Percentiles rank a stretch among this genome's conserved stretches.
These are phyloP conservation scores for Magnaporthiopsis rhizophila DNA, from an alignment of 2,329 filamentous ascomycete genomes.

Conservation along the genomic window DNA sequence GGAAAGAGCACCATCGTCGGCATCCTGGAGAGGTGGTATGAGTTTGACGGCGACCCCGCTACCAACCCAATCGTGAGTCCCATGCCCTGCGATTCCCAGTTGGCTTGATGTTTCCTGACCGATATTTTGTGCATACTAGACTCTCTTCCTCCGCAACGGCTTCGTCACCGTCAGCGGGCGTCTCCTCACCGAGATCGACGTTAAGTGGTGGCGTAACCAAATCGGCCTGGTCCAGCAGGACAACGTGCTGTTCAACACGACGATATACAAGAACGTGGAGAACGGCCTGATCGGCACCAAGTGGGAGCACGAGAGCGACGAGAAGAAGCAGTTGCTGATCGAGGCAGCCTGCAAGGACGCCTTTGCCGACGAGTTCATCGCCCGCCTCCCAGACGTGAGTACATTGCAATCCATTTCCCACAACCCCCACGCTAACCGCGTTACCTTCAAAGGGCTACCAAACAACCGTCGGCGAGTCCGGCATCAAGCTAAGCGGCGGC, in stretches of 20 bases:
- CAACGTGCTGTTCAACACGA: conserved; percentile 34
- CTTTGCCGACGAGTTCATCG: conserved; percentile 63
- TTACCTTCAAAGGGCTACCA: conserved; percentile 33
- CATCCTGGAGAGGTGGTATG: conserved; percentile 64
- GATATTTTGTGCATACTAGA: conserved; percentile 9
- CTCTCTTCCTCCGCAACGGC: conserved; percentile 18
- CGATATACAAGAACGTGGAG: conserved; percentile 46
- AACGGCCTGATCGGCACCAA: conserved; percentile 38
- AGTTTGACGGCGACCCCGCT: conserved; percentile 37
- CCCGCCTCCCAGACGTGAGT: conserved; percentile 49
- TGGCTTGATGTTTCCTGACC: not conserved
- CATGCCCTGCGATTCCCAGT: not conserved
- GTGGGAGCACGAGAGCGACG: conserved; percentile 27
- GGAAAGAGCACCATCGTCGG: conserved; percentile 76
- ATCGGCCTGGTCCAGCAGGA: conserved; percentile 37
- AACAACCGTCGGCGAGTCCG: conserved; percentile 49
- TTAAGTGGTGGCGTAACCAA: conserved; percentile 47
- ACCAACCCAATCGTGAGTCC: conserved; percentile 14
- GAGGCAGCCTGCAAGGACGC: conserved; percentile 58
- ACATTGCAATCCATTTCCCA: too few relatives aligned
- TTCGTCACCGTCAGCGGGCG: conserved; percentile 17
- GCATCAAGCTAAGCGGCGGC: conserved; percentile 52
- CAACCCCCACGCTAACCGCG: too few relatives aligned
- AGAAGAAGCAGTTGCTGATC: conserved; percentile 46
- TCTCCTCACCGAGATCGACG: conserved; percentile 37